phyloP scores from a whole-genome alignment of 306 rosid genomes.

The Quercus wislizeni region DNA sequence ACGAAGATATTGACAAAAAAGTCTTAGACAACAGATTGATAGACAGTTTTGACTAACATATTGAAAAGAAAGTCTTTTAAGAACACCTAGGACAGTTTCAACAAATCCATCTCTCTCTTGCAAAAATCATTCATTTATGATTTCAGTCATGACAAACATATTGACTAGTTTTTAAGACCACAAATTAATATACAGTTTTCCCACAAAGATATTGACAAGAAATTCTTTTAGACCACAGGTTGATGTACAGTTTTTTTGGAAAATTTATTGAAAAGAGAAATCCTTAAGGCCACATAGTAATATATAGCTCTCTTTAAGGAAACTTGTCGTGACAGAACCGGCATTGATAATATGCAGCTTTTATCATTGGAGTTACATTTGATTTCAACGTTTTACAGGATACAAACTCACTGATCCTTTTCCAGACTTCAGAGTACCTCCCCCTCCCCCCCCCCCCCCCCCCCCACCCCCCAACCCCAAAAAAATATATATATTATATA shows the following conservation, averaged over 20 bases:
- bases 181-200: neutral
- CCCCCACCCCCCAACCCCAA: too few relatives aligned
- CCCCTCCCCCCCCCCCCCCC: too few relatives aligned
- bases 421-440: neutral
- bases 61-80: too few relatives aligned
- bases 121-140: too few relatives aligned
- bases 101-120: too few relatives aligned
- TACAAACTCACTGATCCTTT: neutral
- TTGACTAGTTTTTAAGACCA: neutral
- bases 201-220: neutral
- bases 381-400: neutral
- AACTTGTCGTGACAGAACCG: neutral
- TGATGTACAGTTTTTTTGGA: neutral
- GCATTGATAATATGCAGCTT: neutral
- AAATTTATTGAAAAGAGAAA: neutral
- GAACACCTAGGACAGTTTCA: too few relatives aligned
- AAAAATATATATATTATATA: too few relatives aligned
- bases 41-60: neutral
- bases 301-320: neutral
- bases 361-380: neutral
- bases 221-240: neutral
- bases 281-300: neutral
- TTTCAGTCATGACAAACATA: neutral
- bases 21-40: neutral
- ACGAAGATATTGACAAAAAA: neutral